These are phyloP conservation scores for Gyrodon lividus DNA, from an alignment of 768 basidiomycete genomes.

Conservation along the genomic window DNA sequence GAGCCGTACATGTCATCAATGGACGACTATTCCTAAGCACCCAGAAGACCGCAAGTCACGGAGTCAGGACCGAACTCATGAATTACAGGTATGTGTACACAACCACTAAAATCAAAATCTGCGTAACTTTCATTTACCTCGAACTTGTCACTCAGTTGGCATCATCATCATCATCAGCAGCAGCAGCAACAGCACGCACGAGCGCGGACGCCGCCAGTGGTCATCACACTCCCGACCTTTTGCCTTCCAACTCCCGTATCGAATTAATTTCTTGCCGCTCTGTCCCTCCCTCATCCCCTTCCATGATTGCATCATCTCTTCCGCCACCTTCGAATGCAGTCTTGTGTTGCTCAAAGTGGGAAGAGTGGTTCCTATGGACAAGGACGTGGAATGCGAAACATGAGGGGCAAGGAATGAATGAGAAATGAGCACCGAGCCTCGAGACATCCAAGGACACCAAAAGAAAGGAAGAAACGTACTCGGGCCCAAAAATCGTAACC, in stretches of 20 bases:
- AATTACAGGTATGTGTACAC: no score
- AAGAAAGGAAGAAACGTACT: slow-evolving; percentile 43
- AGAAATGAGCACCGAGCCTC: not conserved
- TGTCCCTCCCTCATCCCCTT: slow-evolving; percentile 15
- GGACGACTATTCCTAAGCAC: no score
- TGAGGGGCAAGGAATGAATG: not conserved
- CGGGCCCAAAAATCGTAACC: slow-evolving; percentile 76
- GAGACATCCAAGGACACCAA: not conserved
- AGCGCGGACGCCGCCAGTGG: no score
- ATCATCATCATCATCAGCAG: no score
- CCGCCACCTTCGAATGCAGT: slow-evolving; percentile 77
- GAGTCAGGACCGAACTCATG: no score
- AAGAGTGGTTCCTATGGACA: slow-evolving; percentile 60
- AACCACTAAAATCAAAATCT: no score
- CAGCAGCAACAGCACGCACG: no score
- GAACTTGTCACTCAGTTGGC: no score
- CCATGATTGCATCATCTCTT: slow-evolving; percentile 42
- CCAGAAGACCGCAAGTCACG: no score
- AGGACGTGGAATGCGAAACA: not conserved
- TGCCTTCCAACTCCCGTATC: slow-evolving; percentile 6
- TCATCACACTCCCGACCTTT: slow-evolving; percentile 6
- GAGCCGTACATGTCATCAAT: no score
- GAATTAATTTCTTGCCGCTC: not conserved
- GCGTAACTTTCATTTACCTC: no score
- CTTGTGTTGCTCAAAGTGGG: slow-evolving; percentile 83